These are phyloP conservation scores for Heimioporus retisporus DNA, from an alignment of 1,284 basidiomycete genomes.

Conservation along the genomic window DNA sequence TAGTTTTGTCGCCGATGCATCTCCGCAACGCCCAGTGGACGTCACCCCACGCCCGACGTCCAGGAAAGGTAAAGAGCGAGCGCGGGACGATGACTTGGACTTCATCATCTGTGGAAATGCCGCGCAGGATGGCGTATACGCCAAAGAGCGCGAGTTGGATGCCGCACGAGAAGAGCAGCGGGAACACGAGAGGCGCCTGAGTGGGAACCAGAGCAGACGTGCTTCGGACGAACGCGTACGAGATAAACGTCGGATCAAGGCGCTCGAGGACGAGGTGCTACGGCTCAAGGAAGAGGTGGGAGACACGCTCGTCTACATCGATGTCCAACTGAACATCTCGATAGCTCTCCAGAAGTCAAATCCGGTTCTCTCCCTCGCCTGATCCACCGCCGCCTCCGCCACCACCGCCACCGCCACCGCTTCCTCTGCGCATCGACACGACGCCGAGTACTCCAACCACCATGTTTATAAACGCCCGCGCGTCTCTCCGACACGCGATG, in stretches of 20 bases:
- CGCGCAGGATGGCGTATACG: constrained; percentile 58
- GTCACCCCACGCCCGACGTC: constrained; percentile 2
- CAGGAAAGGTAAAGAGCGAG: constrained; percentile 64
- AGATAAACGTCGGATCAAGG: constrained; percentile 72
- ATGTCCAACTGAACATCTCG: constrained; percentile 10
- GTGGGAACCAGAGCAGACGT: constrained; percentile 30
- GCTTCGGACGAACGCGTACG: constrained; percentile 55
- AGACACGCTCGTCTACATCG: constrained; percentile 4
- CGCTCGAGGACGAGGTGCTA: constrained; percentile 75
- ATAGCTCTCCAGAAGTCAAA: constrained; percentile 57
- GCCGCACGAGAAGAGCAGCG: constrained; percentile 61
- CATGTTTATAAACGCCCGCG: constrained; percentile 68
- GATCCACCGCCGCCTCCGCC: constrained; percentile 41
- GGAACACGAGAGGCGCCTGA: constrained; percentile 46
- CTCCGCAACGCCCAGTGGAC: not conserved
- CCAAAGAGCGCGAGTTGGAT: constrained; percentile 69
- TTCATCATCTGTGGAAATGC: constrained; percentile 50
- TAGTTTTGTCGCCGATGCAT: constrained; percentile 16
- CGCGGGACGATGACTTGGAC: constrained; percentile 35
- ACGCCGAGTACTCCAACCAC: constrained; percentile 45
- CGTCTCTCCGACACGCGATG: constrained; percentile 68
- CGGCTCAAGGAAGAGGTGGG: constrained; percentile 71
- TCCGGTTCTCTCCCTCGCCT: constrained; percentile 26
- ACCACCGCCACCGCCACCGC: constrained; percentile 56
- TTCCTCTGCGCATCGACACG: constrained; percentile 46